A percentile compares a stretch with the other conserved stretches of the same genome.
phyloP scores from a whole-genome alignment of 2,329 filamentous ascomycete genomes.

The Colletotrichum sp. region DNA sequence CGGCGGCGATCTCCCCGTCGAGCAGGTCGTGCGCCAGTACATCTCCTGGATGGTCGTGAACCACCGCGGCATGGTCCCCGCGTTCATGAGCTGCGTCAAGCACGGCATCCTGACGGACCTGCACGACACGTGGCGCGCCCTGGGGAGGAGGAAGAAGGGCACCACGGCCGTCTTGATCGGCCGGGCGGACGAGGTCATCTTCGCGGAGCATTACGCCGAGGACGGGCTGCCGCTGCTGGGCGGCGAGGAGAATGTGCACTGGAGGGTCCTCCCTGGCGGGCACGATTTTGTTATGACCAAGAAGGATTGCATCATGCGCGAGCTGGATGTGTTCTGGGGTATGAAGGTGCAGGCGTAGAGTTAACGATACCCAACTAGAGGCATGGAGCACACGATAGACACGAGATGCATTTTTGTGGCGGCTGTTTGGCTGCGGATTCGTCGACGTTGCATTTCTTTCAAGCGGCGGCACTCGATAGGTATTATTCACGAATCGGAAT shows the following conservation, averaged over 20 bases:
- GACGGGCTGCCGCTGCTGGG: conserved; percentile 58
- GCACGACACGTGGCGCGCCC: conserved; percentile 52
- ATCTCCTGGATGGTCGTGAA: conserved; percentile 64
- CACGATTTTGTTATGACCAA: conserved; percentile 71
- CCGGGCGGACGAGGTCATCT: conserved; percentile 55
- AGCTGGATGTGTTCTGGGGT: conserved; percentile 55
- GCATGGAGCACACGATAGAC: not conserved
- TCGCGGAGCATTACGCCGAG: conserved; percentile 51
- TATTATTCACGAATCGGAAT: not conserved
- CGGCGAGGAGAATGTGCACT: conserved; percentile 53
- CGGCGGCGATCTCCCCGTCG: conserved; percentile 35
- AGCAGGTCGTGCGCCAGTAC: conserved; percentile 52
- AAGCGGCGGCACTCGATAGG: not conserved
- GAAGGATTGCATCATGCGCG: conserved; percentile 44
- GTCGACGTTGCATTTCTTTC: not conserved
- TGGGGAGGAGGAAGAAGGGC: conserved; percentile 45
- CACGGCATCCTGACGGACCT: conserved; percentile 59
- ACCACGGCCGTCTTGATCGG: conserved; percentile 60
- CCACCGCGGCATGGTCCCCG: conserved; percentile 63
- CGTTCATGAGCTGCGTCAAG: conserved; percentile 64
- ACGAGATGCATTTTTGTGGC: not conserved
- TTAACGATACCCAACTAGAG: not conserved
- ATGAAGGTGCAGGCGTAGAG: not conserved
- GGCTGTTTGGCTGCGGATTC: not conserved
- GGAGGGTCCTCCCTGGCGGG: conserved; percentile 56